Conservation (phyloP, 257 asterid species). For the Solanum chiquidenum region DNA sequence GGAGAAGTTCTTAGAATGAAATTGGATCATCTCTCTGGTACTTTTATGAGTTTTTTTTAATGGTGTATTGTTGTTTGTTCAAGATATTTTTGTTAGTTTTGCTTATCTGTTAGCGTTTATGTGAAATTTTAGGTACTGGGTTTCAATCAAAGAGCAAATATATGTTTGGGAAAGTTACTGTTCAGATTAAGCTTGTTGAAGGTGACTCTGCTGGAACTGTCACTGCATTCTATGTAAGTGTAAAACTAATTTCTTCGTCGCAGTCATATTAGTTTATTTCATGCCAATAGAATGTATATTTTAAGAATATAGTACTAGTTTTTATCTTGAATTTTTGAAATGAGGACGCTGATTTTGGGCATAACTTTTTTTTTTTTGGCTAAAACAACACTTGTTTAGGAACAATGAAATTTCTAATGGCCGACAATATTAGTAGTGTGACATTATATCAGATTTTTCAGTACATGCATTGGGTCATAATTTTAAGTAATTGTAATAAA, state of each 20-base stretch:
- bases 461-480: not conserved
- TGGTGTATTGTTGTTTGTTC: not conserved
- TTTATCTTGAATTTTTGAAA: not conserved
- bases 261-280: not conserved
- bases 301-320: fast-evolving
- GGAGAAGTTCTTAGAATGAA: constrained; percentile 73
- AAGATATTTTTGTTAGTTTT: not conserved
- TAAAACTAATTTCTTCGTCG: fast-evolving
- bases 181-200: constrained; percentile 77
- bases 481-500: not conserved
- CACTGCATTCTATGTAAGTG: constrained; percentile 73
- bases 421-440: not conserved
- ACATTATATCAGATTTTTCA: not conserved
- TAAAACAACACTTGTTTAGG: not conserved
- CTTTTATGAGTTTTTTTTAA: not conserved
- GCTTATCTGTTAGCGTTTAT: not conserved
- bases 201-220: constrained; percentile 99
- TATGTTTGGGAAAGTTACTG: constrained; percentile 78
- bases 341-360: not conserved
- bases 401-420: not conserved
- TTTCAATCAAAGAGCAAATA: constrained; percentile 76
- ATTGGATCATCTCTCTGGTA: constrained; percentile 68
- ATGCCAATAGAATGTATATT: not conserved
- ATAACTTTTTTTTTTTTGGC: no score
- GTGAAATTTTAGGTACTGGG: constrained; percentile 56